Conservation (phyloP, 2,329 filamentous ascomycete genomes). For the Phaeosphaeria sp. region DNA sequence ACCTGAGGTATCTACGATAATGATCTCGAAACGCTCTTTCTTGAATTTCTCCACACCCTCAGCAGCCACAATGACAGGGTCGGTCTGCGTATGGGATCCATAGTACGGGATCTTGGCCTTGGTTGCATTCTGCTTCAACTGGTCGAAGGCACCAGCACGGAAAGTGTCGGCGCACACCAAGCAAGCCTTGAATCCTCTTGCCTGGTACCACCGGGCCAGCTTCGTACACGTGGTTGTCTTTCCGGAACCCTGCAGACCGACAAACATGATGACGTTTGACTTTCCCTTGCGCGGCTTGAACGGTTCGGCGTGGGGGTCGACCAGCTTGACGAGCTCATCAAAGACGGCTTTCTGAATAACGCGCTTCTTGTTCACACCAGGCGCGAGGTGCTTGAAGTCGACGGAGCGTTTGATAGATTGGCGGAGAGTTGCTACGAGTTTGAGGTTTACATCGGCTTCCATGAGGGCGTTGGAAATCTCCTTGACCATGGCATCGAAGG, state of each 20-base stretch:
- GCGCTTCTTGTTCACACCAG: conserved; percentile 96
- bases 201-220: conserved; percentile 92
- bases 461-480: conserved; percentile 95
- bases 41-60: conserved; percentile 99
- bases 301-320: conserved; percentile 92
- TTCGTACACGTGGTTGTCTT: conserved; percentile 99
- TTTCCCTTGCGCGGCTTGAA: conserved; percentile 98
- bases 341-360: conserved; percentile 98
- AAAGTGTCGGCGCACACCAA: conserved; percentile 98
- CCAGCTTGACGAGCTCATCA: conserved; percentile 92
- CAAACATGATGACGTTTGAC: conserved; percentile 98
- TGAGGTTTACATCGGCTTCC: conserved; percentile 96
- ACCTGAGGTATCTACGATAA: conserved; percentile 97
- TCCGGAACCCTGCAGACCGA: conserved; percentile 94
- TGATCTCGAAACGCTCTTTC: conserved; percentile 97
- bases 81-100: conserved; percentile 93
- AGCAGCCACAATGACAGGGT: conserved; percentile 89
- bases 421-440: conserved; percentile 86
- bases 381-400: conserved; percentile 92
- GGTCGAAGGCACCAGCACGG: conserved; percentile 96
- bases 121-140: conserved; percentile 97
- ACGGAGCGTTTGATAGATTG: conserved; percentile 91
- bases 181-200: conserved; percentile 88
- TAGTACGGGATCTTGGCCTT: conserved; percentile 99
- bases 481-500: conserved; percentile 97